Evolutionary conservation across 176 grass and related monocot genomes (phyloP).

Genomic region (Zea luxurians): DNA sequence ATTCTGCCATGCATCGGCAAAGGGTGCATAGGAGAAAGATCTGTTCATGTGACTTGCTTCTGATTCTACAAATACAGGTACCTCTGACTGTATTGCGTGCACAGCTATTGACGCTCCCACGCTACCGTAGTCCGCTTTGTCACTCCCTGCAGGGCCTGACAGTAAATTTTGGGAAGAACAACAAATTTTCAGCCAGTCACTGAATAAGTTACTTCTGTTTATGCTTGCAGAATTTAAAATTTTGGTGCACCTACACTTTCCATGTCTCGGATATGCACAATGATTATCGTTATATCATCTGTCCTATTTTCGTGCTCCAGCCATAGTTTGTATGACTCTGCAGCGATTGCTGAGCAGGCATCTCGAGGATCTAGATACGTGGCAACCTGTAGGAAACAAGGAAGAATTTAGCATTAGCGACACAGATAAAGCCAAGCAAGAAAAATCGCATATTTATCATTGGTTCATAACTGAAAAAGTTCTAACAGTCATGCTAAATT

Average conservation of each 20-base stretch:
- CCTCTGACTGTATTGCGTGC: slow-evolving; percentile 26
- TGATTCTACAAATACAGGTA: slow-evolving; percentile 37
- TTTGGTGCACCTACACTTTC: slow-evolving; percentile 55
- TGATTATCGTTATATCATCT: slow-evolving; percentile 96
- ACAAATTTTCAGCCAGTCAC: slow-evolving; percentile 42
- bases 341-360: slow-evolving; percentile 85
- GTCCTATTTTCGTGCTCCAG: slow-evolving; percentile 91
- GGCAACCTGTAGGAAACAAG: slow-evolving; percentile 64
- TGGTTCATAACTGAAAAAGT: slow-evolving; percentile 4
- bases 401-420: slow-evolving; percentile 9
- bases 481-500: not conserved
- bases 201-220: slow-evolving; percentile 16
- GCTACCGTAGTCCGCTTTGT: slow-evolving; percentile 43
- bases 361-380: slow-evolving; percentile 74
- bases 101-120: slow-evolving; percentile 38
- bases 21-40: slow-evolving; percentile 45
- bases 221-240: slow-evolving; percentile 19
- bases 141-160: slow-evolving; percentile 64
- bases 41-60: slow-evolving; percentile 40
- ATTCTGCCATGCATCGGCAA: slow-evolving; percentile 5
- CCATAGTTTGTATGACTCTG: slow-evolving; percentile 87
- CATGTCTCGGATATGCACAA: slow-evolving; percentile 81
- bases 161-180: slow-evolving; percentile 53
- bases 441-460: slow-evolving; percentile 23
- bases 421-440: slow-evolving; percentile 23